Evolutionary conservation across 1,139 yeast genomes (phyloP).

Genomic region (Pichia cactophila): DNA sequence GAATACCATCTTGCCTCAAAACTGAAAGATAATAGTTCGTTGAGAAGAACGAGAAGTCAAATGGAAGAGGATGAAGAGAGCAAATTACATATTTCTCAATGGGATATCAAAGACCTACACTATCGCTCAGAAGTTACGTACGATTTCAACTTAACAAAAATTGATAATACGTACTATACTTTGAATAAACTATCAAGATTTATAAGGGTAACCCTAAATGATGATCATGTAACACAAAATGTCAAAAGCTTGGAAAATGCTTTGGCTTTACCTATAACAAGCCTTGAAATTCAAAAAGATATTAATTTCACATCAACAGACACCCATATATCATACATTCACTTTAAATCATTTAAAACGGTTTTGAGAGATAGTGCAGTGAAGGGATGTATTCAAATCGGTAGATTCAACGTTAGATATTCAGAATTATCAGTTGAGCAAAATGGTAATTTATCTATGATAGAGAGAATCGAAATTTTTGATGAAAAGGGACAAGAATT

Average conservation of each 20-base stretch:
- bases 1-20: background rate
- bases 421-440: background rate
- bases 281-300: background rate
- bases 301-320: constrained; percentile 3
- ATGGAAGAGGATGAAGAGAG: background rate
- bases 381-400: background rate
- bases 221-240: background rate
- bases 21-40: background rate
- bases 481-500: background rate
- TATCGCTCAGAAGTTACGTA: background rate
- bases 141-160: background rate
- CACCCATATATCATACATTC: background rate
- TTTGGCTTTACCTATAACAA: constrained; percentile 3
- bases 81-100: background rate
- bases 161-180: background rate
- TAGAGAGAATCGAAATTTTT: constrained; percentile 2
- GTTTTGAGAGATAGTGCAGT: background rate
- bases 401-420: background rate
- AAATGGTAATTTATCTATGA: background rate
- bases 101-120: background rate
- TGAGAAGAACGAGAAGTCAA: constrained; percentile 1
- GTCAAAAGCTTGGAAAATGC: background rate
- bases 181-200: background rate
- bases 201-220: background rate
- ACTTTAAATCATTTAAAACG: background rate